A percentile compares a stretch with the other conserved stretches of the same genome.
These are phyloP conservation scores for Yarrowia divulgata DNA, from an alignment of 805 yeast genomes.

Conservation along the genomic window DNA sequence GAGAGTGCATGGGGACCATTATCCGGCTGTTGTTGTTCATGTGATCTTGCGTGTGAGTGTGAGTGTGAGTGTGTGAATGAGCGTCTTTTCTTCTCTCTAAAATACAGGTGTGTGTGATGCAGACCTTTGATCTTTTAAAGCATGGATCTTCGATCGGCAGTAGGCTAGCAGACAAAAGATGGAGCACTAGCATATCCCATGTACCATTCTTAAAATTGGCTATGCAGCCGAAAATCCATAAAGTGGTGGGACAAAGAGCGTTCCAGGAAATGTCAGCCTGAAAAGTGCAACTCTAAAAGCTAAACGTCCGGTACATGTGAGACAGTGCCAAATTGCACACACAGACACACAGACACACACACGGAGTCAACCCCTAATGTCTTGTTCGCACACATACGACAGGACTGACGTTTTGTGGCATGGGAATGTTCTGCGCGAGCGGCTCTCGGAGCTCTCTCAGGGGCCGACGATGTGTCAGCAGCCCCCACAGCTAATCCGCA, in stretches of 20 bases:
- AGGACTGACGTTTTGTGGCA: too few relatives aligned
- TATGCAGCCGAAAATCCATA: constrained; percentile 23
- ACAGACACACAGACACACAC: too few relatives aligned
- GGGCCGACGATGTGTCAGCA: too few relatives aligned
- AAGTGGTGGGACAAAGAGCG: constrained; percentile 6
- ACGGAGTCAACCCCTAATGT: too few relatives aligned
- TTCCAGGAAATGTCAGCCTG: not conserved
- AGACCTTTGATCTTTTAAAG: constrained; percentile 22
- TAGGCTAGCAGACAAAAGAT: constrained; percentile 26
- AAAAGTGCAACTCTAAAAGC: not conserved
- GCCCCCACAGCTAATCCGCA: too few relatives aligned
- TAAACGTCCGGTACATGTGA: not conserved
- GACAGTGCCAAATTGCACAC: not conserved
- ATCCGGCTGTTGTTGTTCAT: constrained; percentile 25
- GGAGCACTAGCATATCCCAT: constrained; percentile 36
- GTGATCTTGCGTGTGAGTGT: not conserved
- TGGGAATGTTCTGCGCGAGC: too few relatives aligned
- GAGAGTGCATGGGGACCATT: constrained; percentile 36
- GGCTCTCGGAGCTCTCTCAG: too few relatives aligned
- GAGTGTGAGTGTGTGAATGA: too few relatives aligned
- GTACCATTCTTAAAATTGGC: constrained; percentile 32
- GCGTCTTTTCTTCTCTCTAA: not conserved
- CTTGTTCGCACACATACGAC: too few relatives aligned
- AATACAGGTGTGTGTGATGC: not conserved
- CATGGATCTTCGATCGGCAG: constrained; percentile 31